These are phyloP conservation scores for Phlebopus sp. DNA, from an alignment of 1,284 basidiomycete genomes.

Conservation along the genomic window DNA sequence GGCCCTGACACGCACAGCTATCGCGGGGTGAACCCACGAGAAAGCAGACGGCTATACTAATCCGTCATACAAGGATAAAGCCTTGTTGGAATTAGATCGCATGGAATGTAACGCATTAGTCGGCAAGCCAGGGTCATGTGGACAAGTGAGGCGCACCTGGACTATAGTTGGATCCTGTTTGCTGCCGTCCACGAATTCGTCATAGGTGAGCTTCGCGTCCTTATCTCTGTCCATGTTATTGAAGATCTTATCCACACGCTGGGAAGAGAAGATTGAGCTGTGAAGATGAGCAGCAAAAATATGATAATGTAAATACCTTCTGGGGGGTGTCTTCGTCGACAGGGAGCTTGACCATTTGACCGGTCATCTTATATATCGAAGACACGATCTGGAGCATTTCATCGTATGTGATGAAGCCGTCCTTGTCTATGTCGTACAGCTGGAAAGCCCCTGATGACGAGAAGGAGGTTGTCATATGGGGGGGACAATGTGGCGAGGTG, in stretches of 20 bases:
- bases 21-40: slow-evolving; percentile 2
- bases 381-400: slow-evolving; percentile 98
- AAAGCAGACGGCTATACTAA: slow-evolving; percentile 49
- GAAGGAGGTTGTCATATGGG: slow-evolving; percentile 16
- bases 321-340: slow-evolving; percentile 98
- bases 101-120: slow-evolving; percentile 10
- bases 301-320: slow-evolving; percentile 61
- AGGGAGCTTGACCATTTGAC: slow-evolving; percentile 98
- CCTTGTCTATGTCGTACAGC: slow-evolving; percentile 97
- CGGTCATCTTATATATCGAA: slow-evolving; percentile 98
- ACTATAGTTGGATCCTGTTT: slow-evolving; percentile 98
- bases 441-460: slow-evolving; percentile 91
- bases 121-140: slow-evolving; percentile 11
- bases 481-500: slow-evolving; percentile 9
- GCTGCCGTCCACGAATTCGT: slow-evolving; percentile 95
- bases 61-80: slow-evolving; percentile 76
- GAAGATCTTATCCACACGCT: slow-evolving; percentile 98
- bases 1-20: background rate
- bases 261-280: slow-evolving; percentile 16
- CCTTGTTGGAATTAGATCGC: slow-evolving; percentile 40
- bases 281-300: slow-evolving; percentile 6
- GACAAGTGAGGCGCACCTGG: slow-evolving; percentile 56
- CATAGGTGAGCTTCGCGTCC: slow-evolving; percentile 85
- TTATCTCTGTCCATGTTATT: slow-evolving; percentile 91
- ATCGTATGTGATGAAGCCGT: slow-evolving; percentile 95